These are phyloP conservation scores for Saccharomycopsis hybrid DNA, from an alignment of 1,139 yeast species.

Conservation along the genomic window DNA sequence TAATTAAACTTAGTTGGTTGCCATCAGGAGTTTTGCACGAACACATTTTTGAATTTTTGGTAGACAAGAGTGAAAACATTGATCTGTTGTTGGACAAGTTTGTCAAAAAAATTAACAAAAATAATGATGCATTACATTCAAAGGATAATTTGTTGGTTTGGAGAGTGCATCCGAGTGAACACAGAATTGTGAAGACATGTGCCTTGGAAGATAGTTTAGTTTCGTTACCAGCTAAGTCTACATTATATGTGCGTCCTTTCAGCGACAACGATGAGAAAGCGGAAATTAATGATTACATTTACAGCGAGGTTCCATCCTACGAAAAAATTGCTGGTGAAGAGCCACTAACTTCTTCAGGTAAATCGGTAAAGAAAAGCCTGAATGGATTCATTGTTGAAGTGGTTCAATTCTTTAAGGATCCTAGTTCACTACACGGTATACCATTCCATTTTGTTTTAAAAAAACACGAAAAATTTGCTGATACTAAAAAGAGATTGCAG, in stretches of 20 bases:
- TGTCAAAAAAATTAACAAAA: slow-evolving; percentile 43
- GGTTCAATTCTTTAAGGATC: slow-evolving; percentile 72
- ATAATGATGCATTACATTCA: slow-evolving; percentile 37
- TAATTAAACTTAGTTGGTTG: slow-evolving; percentile 59
- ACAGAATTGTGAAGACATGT: slow-evolving; percentile 31
- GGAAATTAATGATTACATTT: slow-evolving; percentile 24
- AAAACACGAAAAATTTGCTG: slow-evolving; percentile 56
- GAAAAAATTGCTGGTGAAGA: too few species aligned
- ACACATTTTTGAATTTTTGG: slow-evolving; percentile 62
- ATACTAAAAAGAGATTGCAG: slow-evolving; percentile 67
- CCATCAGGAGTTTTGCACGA: slow-evolving; percentile 55
- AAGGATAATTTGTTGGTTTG: slow-evolving; percentile 52
- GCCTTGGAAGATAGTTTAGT: slow-evolving; percentile 23
- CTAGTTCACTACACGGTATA: slow-evolving; percentile 71
- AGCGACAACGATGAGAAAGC: background rate
- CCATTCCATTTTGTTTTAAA: slow-evolving; percentile 73
- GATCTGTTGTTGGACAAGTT: slow-evolving; percentile 51
- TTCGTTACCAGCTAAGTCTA: slow-evolving; percentile 1
- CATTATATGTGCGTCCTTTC: slow-evolving; percentile 7
- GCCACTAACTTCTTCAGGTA: background rate
- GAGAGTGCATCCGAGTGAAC: slow-evolving; percentile 40
- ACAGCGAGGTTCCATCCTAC: slow-evolving; percentile 9
- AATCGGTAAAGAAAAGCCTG: background rate
- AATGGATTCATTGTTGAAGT: slow-evolving; percentile 30
- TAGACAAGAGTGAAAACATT: slow-evolving; percentile 56